A percentile compares a stretch with the other conserved stretches of the same genome.
phyloP scores from a whole-genome alignment of 1,284 basidiomycete genomes.

The Paramarasmius palmivorus region DNA sequence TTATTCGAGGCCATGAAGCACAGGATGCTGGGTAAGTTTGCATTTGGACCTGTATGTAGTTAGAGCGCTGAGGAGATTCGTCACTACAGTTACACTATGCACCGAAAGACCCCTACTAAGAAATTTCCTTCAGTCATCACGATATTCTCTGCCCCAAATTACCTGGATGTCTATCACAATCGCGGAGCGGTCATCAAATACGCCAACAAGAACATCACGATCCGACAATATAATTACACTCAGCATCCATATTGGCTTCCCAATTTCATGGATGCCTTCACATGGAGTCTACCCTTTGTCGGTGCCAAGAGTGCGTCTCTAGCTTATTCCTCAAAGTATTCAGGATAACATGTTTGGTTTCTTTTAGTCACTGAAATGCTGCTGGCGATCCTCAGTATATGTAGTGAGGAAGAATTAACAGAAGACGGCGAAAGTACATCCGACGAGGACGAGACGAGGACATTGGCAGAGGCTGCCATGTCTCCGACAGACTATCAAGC shows the following conservation, averaged over 20 bases:
- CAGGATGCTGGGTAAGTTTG: conserved; percentile 86
- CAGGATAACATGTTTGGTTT: conserved; percentile 2
- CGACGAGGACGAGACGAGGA: conserved; percentile 37
- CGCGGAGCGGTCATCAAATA: conserved; percentile 97
- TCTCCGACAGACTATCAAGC: conserved; percentile 37
- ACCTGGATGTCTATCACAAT: conserved; percentile 95
- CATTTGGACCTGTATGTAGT: neutral
- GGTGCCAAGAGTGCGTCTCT: conserved; percentile 86
- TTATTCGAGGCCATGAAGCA: conserved; percentile 97
- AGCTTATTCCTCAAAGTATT: conserved; percentile 6
- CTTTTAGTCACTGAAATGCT: conserved; percentile 91
- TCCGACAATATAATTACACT: conserved; percentile 93
- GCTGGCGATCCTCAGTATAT: conserved; percentile 91
- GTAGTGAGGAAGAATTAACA: conserved; percentile 93
- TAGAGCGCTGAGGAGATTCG: conserved; percentile 1
- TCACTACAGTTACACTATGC: conserved; percentile 84
- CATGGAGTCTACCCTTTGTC: conserved; percentile 98
- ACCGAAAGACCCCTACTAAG: conserved; percentile 89
- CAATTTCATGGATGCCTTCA: conserved; percentile 99
- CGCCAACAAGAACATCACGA: conserved; percentile 97
- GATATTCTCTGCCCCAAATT: conserved; percentile 96
- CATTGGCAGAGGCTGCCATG: conserved; percentile 32
- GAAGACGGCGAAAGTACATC: conserved; percentile 55
- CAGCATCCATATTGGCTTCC: conserved; percentile 93
- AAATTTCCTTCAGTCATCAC: conserved; percentile 94